Percentiles rank a stretch among this genome's conserved stretches.
These are phyloP conservation scores for Epithele typhae DNA, from an alignment of 768 basidiomycete genomes.

Conservation along the genomic window DNA sequence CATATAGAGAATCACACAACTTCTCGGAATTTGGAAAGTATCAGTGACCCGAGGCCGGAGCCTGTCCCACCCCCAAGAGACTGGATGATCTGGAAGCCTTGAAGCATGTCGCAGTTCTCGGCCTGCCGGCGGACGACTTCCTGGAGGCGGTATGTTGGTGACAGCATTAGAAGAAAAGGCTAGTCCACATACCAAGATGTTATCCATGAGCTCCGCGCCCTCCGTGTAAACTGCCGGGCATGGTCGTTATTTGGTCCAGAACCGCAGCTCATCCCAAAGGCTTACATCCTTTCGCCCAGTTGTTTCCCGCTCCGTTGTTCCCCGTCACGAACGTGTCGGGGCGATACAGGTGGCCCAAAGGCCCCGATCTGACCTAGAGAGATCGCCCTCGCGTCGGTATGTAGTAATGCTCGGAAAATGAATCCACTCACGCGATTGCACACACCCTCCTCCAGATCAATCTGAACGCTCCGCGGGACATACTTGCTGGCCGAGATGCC, in stretches of 20 bases:
- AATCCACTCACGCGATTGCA: conserved; percentile 67
- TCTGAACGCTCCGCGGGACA: conserved; percentile 84
- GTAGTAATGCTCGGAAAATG: no score
- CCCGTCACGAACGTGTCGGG: conserved; percentile 82
- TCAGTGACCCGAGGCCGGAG: conserved; percentile 76
- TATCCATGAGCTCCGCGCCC: conserved; percentile 88
- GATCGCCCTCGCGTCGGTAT: no score
- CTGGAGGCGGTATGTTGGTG: conserved; percentile 24
- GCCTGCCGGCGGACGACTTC: conserved; percentile 78
- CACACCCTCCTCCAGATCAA: conserved; percentile 89
- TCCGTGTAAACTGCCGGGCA: conserved; percentile 84
- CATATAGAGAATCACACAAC: conserved; percentile 31
- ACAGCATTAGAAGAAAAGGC: no score
- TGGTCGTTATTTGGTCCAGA: no score
- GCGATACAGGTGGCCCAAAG: conserved; percentile 71
- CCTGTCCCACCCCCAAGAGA: conserved; percentile 92
- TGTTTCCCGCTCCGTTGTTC: conserved; percentile 74
- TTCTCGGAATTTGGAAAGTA: conserved; percentile 80
- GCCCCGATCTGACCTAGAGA: conserved; percentile 58
- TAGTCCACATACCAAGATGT: conserved; percentile 51
- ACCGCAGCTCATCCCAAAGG: conserved; percentile 3
- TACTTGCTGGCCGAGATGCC: conserved; percentile 56
- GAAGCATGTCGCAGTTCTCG: conserved; percentile 79
- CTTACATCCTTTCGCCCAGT: conserved; percentile 94
- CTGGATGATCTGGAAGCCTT: conserved; percentile 88